These are phyloP conservation scores for Alternaria arborescens DNA, from an alignment of 2,329 filamentous ascomycete species.

Conservation along the genomic window DNA sequence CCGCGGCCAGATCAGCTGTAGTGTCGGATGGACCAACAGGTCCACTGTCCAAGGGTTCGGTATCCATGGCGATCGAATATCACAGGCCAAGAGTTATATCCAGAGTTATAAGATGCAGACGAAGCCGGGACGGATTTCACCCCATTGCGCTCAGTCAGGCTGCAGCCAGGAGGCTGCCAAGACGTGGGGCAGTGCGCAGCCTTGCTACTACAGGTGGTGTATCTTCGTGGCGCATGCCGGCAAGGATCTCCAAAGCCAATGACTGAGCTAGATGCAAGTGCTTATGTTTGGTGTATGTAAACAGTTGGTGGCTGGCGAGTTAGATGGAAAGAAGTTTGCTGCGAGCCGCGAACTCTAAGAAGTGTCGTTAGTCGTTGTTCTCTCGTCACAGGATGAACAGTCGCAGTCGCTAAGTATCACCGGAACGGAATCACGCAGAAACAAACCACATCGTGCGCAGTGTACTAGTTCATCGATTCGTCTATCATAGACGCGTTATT, in stretches of 20 bases:
- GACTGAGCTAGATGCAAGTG: too few relatives aligned
- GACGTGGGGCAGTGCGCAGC: not conserved
- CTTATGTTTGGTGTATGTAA: not conserved
- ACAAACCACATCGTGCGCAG: not conserved
- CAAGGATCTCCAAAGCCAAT: not conserved
- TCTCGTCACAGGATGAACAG: not conserved
- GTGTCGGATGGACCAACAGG: not conserved
- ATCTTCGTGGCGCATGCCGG: not conserved
- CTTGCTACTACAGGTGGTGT: not conserved
- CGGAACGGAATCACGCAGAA: not conserved
- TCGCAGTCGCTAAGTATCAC: not conserved
- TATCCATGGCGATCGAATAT: not conserved
- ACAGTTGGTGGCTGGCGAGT: not conserved
- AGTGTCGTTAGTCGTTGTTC: not conserved
- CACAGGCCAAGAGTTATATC: not conserved
- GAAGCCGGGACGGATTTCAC: not conserved
- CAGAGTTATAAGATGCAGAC: rapidly evolving
- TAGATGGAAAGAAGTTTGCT: not conserved
- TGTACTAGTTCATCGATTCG: conserved; percentile 14
- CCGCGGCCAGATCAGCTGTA: not conserved
- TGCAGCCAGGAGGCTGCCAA: not conserved
- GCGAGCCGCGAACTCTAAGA: not conserved
- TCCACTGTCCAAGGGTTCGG: rapidly evolving
- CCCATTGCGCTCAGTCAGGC: not conserved
- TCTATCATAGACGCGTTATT: conserved; percentile 19